Percentiles rank a stretch among this genome's conserved stretches.
These are phyloP conservation scores for Pseudocercospora fuligena DNA, from an alignment of 2,329 filamentous ascomycete genomes.

Conservation along the genomic window DNA sequence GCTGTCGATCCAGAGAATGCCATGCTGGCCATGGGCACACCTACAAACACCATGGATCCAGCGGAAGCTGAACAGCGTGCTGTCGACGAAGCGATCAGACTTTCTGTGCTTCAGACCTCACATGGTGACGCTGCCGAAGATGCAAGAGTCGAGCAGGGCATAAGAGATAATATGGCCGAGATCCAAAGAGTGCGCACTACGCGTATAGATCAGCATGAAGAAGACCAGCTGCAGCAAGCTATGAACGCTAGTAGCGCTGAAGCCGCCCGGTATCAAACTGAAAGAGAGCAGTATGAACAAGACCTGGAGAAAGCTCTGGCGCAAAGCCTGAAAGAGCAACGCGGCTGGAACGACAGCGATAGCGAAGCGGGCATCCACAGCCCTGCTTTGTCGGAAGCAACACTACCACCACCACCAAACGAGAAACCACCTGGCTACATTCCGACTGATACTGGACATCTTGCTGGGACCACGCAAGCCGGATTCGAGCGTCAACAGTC, in stretches of 20 bases:
- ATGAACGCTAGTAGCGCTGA: slow-evolving; percentile 56
- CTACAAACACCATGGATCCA: slow-evolving; percentile 20
- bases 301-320: slow-evolving; percentile 53
- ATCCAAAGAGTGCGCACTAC: slow-evolving; percentile 47
- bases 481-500: slow-evolving; percentile 28
- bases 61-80: slow-evolving; percentile 59
- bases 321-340: slow-evolving; percentile 51
- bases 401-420: slow-evolving; percentile 17
- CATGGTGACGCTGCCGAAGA: slow-evolving; percentile 72
- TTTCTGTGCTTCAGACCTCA: slow-evolving; percentile 72
- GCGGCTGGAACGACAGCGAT: slow-evolving; percentile 32
- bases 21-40: slow-evolving; percentile 24
- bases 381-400: slow-evolving; percentile 22
- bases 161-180: slow-evolving; percentile 72
- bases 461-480: slow-evolving; percentile 35
- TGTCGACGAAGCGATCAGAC: slow-evolving; percentile 72
- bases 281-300: slow-evolving; percentile 46
- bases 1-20: slow-evolving; percentile 23
- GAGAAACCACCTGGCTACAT: slow-evolving; percentile 29
- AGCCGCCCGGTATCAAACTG: slow-evolving; percentile 29
- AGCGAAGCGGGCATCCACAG: slow-evolving; percentile 31
- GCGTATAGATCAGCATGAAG: slow-evolving; percentile 47
- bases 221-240: slow-evolving; percentile 52
- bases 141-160: slow-evolving; percentile 70
- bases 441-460: slow-evolving; percentile 32